Conservation (phyloP, 768 basidiomycete genomes). For the Rhodotorula diobovata region DNA sequence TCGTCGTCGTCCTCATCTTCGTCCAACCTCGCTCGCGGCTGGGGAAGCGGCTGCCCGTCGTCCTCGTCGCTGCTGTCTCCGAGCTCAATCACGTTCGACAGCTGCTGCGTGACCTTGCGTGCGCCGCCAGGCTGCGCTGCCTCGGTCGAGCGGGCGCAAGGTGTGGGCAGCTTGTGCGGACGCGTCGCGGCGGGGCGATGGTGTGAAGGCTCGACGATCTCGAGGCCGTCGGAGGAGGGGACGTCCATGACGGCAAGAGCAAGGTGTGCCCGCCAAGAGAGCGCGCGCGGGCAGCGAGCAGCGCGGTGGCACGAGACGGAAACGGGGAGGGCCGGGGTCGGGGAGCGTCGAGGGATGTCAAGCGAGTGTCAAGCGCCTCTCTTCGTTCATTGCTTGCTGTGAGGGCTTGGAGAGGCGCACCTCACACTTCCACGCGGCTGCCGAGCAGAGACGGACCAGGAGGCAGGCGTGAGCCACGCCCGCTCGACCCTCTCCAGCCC, state of each 20-base stretch:
- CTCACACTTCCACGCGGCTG: too few species aligned
- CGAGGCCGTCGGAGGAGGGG: slow-evolving; percentile 17
- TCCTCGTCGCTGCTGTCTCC: slow-evolving; percentile 17
- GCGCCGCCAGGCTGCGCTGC: background rate
- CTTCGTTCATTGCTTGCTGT: too few species aligned
- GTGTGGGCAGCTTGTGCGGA: background rate
- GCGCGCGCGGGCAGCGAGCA: background rate
- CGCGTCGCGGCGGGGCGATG: background rate
- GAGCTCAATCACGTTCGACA: slow-evolving; percentile 9
- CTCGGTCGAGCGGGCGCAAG: background rate
- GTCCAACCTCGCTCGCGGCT: too few species aligned
- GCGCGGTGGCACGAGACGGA: background rate
- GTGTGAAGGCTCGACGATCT: background rate
- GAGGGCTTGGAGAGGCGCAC: too few species aligned
- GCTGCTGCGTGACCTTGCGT: background rate
- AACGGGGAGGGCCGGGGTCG: too few species aligned
- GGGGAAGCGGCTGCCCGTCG: background rate
- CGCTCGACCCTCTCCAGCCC: too few species aligned
- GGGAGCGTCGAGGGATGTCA: too few species aligned
- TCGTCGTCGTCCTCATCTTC: slow-evolving; percentile 8
- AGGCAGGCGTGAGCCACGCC: too few species aligned
- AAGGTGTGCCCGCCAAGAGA: background rate
- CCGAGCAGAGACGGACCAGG: too few species aligned
- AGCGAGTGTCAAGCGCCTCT: too few species aligned
- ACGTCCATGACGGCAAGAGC: background rate